Base-by-base conservation (phyloP, 306 rosid genomes). In the Rosa lucieae region DNA sequence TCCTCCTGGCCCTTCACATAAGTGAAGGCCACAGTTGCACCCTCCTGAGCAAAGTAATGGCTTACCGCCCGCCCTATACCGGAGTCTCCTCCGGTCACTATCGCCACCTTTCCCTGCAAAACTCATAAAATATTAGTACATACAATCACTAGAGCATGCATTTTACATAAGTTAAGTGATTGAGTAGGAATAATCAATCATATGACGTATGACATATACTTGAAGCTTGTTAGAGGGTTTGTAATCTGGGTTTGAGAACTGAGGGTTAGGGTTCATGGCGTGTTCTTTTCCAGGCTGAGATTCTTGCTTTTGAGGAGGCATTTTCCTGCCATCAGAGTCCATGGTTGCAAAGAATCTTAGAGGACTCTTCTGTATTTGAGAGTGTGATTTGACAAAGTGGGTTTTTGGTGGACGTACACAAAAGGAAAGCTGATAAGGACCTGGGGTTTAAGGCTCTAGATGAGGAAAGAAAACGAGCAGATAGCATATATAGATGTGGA, bases 71-170 rank as follows among this genome's bases (percentile, higher is more conserved):
- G 74, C 2, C 98, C 97, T 6, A 94, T 92, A 70, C 98, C 93
- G 0, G 97, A 92, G 85, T 94, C 97, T 1, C 97, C 98, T 0
- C 97, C 97, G 0, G 94, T 89, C 67, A 94, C 87, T n/a, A 92
- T 32, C 8, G 97, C 94, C 78, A 92, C 78, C 87, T 87, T 92
- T 53, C 97, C 98, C 97, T 94, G 84, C 66, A 75, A 55, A 55
- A 20, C 35, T 26, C 12, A 20, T 26, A 44, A 58, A 23, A 1
- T 32, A 4, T 72, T 10, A n/a, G 29, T 55, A 17, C n/a, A 35
- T 66, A 63, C 8, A 1, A 37, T 37, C 3, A 66, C 70, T 37
- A 6, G 5, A 14, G 1, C 68, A 29, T 12, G 40, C 3, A 26
- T 9, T 26, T 26, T 21, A n/a, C 63, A n/a, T n/a, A n/a, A 8